phyloP scores from a whole-genome alignment of 2,329 filamentous ascomycete genomes.

The Cytospora piceae region DNA sequence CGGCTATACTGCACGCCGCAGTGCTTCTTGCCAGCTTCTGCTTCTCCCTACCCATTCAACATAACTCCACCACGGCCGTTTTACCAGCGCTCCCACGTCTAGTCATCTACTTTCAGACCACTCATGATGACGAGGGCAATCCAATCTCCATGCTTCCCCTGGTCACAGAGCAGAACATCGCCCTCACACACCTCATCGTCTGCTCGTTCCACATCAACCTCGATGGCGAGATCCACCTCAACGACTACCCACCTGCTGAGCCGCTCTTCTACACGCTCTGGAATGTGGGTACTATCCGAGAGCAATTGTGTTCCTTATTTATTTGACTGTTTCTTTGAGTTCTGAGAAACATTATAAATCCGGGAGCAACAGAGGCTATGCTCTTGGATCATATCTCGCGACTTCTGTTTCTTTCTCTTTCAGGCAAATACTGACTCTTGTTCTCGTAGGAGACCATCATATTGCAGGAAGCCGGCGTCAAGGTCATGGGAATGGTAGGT shows the following conservation, averaged over 20 bases:
- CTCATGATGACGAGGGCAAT: constrained; percentile 48
- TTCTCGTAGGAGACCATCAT: constrained; percentile 57
- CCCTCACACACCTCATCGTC: constrained; percentile 79
- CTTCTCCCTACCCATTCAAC: constrained; percentile 17
- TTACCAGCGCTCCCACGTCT: constrained; percentile 47
- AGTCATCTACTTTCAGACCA: constrained; percentile 60
- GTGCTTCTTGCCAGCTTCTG: background rate
- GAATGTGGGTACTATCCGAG: constrained; percentile 50
- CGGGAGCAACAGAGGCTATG: no score
- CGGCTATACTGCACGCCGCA: background rate
- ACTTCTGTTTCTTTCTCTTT: no score
- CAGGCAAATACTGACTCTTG: no score
- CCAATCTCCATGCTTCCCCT: constrained; percentile 59
- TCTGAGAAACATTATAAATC: no score
- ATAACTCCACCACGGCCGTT: constrained; percentile 8
- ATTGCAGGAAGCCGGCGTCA: constrained; percentile 74
- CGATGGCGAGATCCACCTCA: constrained; percentile 71
- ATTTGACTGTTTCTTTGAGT: no score
- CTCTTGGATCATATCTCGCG: no score
- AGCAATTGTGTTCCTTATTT: no score
- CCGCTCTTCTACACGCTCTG: constrained; percentile 73
- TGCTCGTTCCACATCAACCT: constrained; percentile 85
- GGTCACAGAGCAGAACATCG: constrained; percentile 50
- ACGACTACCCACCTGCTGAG: constrained; percentile 74
- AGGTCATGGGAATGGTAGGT: constrained; percentile 84